Evolutionary conservation across 2,329 filamentous ascomycete genomes (phyloP).

Genomic region (Blastomyces gilchristii): DNA sequence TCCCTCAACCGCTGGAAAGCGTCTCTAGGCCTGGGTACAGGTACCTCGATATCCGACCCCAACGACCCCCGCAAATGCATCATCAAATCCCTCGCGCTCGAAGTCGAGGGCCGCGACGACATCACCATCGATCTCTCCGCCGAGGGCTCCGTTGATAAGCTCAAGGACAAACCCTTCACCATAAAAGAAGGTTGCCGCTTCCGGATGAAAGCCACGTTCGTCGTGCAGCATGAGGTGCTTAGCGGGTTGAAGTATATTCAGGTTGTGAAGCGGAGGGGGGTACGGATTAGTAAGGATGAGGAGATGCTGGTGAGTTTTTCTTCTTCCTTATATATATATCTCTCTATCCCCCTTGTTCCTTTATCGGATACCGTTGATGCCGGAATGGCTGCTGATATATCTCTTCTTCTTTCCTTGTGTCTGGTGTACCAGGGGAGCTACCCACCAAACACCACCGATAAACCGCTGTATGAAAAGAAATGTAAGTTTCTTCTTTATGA

Average conservation of each 20-base stretch:
- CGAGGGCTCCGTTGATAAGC: conserved; percentile 59
- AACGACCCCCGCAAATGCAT: conserved; percentile 84
- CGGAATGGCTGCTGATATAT: neutral
- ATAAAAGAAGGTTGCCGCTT: conserved; percentile 95
- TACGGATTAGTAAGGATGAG: conserved; percentile 82
- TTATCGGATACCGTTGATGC: neutral
- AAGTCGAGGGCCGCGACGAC: conserved; percentile 69
- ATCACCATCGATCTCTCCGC: conserved; percentile 80
- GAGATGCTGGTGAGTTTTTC: conserved; percentile 79
- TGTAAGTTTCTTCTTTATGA: conserved; percentile 50
- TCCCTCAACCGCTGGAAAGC: conserved; percentile 96
- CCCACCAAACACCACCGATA: conserved; percentile 82
- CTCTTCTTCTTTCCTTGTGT: neutral
- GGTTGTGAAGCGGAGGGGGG: conserved; percentile 78
- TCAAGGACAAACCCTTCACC: conserved; percentile 88
- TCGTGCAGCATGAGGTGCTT: conserved; percentile 93
- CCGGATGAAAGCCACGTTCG: conserved; percentile 88
- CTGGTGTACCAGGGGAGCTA: conserved; percentile 61
- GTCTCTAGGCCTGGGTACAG: conserved; percentile 73
- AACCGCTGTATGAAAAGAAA: conserved; percentile 76
- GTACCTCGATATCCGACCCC: conserved; percentile 61
- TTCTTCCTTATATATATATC: neutral
- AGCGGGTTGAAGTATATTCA: conserved; percentile 94
- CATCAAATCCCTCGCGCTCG: conserved; percentile 81
- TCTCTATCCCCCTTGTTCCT: neutral